Conservation (phyloP, 1,284 basidiomycete genomes). For the Rugosomyces carneus region DNA sequence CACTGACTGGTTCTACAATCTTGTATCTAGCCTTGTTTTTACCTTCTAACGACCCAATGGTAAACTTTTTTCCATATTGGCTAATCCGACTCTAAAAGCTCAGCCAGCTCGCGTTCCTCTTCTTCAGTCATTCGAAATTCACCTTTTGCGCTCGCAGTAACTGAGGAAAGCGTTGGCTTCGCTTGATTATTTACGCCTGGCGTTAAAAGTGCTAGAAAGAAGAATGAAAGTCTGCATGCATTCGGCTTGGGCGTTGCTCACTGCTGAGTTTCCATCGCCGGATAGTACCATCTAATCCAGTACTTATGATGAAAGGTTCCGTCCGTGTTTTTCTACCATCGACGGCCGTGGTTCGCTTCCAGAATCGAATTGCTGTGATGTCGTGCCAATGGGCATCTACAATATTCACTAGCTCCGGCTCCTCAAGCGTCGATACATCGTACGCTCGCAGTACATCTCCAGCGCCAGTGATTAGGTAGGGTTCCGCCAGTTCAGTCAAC, state of each 20-base stretch:
- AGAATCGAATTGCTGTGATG: slow-evolving; percentile 67
- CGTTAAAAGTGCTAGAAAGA: slow-evolving; percentile 35
- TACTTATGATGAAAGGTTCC: slow-evolving; percentile 76
- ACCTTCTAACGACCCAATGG: not conserved
- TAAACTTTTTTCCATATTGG: not conserved
- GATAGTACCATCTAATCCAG: slow-evolving; percentile 81
- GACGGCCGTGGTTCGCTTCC: slow-evolving; percentile 49
- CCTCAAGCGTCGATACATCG: slow-evolving; percentile 56
- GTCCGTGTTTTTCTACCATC: slow-evolving; percentile 38
- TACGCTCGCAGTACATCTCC: slow-evolving; percentile 78
- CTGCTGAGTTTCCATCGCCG: slow-evolving; percentile 76
- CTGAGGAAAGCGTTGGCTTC: slow-evolving; percentile 3
- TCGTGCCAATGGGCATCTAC: slow-evolving; percentile 87
- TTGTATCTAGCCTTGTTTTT: not conserved
- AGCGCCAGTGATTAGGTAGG: slow-evolving; percentile 73
- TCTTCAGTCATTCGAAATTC: slow-evolving; percentile 55
- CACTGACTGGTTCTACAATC: not conserved
- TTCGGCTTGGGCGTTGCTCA: slow-evolving; percentile 29
- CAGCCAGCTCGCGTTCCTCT: slow-evolving; percentile 76
- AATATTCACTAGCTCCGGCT: slow-evolving; percentile 60
- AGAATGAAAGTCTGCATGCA: slow-evolving; percentile 37
- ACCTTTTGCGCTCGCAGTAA: slow-evolving; percentile 19
- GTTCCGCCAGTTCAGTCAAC: slow-evolving; percentile 52
- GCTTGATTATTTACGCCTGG: slow-evolving; percentile 14
- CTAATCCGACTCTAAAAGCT: slow-evolving; percentile 51